Evolutionary conservation across 805 yeast species (phyloP), one percentile per base, ranked within the genome.

Genomic region (Pichia gijzeniarum): DNA sequence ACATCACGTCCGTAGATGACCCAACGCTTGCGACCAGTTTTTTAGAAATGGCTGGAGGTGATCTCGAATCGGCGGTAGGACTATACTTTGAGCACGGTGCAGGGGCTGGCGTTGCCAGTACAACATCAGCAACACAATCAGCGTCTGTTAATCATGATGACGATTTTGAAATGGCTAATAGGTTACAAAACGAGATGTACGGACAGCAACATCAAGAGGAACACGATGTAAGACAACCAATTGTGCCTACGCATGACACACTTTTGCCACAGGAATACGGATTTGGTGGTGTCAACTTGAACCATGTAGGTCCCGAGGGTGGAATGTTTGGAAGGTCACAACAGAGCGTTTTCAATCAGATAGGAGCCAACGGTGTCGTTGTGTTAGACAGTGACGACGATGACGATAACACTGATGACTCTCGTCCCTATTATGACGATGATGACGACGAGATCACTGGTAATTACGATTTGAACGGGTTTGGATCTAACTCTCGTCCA

Each of bases 41-140:
- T 58, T 62, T 93, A 18, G 89, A 82, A 21, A 80, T 91, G 68
- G 74, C 91, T 4, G 89, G 82, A 41, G 79, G 79, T 38, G 78
- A 87, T 60, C 60, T 91, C 30, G 95, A 90, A 47, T 76, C 79
- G 18, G 98, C 99, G 0, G 85, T 93, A 7, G 79, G 88, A 13
- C 68, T 93, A 37, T 93, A 68, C 63, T 82, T 85, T 65, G 98
- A 93, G 53, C 75, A 74, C 53, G 81, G 81, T 22, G 51, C 65
- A 7, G 16, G 8, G 30, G 30, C 64, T 70, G 41, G 41, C 14
- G 49, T 41, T 16, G 40, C 33, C 10, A 30, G 30, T 18, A 20
- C 32, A 18, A 42, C 31, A 10, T 22, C 28, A 1, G 6, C 21
- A 4, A 19, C 22, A 3, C 21, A 34, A 14, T 5, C 27, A 16